These are phyloP conservation scores for Talaromyces albobiverticillius DNA, from an alignment of 2,329 filamentous ascomycete species.

Conservation along the genomic window DNA sequence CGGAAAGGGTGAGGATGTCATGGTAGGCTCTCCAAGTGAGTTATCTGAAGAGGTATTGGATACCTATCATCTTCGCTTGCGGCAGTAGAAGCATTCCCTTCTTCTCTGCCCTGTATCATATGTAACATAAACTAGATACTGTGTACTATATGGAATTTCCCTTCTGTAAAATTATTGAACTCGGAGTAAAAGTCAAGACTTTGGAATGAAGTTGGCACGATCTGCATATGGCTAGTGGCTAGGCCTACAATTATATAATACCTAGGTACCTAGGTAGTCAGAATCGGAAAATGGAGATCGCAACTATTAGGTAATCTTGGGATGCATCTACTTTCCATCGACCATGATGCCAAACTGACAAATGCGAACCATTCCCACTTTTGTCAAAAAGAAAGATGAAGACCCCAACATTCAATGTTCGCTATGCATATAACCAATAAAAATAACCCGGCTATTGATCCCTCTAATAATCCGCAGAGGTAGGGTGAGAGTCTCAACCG, in stretches of 20 bases:
- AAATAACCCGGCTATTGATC: too few species aligned
- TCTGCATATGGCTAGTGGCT: too few species aligned
- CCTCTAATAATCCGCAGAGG: too few species aligned
- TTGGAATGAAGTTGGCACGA: too few species aligned
- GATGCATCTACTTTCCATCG: too few species aligned
- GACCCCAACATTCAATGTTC: background rate
- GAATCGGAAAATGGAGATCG: too few species aligned
- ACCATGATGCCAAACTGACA: too few species aligned
- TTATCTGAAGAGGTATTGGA: slow-evolving; percentile 61
- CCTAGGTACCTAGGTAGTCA: too few species aligned
- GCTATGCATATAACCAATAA: background rate
- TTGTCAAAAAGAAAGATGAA: background rate
- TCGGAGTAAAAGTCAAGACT: too few species aligned
- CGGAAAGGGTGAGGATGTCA: slow-evolving; percentile 79
- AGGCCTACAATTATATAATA: too few species aligned
- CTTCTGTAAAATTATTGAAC: too few species aligned
- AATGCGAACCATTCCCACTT: background rate
- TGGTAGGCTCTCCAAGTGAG: slow-evolving; percentile 73
- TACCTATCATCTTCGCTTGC: slow-evolving; percentile 56
- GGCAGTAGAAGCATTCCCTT: slow-evolving; percentile 17
- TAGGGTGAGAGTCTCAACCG: slow-evolving; percentile 42
- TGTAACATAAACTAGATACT: slow-evolving; percentile 3
- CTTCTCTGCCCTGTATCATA: background rate
- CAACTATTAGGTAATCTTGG: too few species aligned
- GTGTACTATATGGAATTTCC: background rate